Evolutionary conservation across 371 early-diverging fungal genomes (phyloP).

Genomic region (Syncephalis fuscata): DNA sequence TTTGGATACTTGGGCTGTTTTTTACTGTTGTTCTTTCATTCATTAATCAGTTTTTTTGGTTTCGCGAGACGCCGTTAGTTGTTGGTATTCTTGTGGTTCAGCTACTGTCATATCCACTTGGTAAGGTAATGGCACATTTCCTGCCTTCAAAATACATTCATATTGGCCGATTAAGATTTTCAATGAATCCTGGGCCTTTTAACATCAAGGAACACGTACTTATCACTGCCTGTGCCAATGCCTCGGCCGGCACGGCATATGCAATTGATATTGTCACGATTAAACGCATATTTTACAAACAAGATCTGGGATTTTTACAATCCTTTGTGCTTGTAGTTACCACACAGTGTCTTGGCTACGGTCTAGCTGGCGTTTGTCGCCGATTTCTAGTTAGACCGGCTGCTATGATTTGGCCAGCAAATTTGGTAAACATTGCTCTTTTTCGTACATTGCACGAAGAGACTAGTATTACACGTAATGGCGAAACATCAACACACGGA

Average conservation of each 20-base stretch:
- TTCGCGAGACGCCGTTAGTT: conserved; percentile 44
- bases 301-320: conserved; percentile 40
- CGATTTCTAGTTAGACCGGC: conserved; percentile 66
- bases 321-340: conserved; percentile 33
- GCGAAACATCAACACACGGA: no score
- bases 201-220: conserved; percentile 64
- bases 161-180: conserved; percentile 4
- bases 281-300: conserved; percentile 42
- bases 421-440: conserved; percentile 53
- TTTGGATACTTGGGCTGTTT: conserved; percentile 50
- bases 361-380: conserved; percentile 63
- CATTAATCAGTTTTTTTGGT: conserved; percentile 59
- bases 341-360: conserved; percentile 65
- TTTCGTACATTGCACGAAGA: conserved; percentile 45
- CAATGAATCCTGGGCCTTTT: conserved; percentile 59
- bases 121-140: conserved; percentile 19
- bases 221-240: conserved; percentile 27
- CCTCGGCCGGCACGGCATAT: conserved; percentile 34
- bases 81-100: conserved; percentile 46
- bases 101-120: conserved; percentile 46
- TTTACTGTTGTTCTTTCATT: conserved; percentile 41
- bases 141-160: neutral
- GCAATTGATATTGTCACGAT: conserved; percentile 63
- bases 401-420: conserved; percentile 77
- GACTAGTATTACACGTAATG: conserved; percentile 43